Evolutionary conservation across 176 grass and related monocot genomes (phyloP).

Genomic region (Bonia amplexicaulis): DNA sequence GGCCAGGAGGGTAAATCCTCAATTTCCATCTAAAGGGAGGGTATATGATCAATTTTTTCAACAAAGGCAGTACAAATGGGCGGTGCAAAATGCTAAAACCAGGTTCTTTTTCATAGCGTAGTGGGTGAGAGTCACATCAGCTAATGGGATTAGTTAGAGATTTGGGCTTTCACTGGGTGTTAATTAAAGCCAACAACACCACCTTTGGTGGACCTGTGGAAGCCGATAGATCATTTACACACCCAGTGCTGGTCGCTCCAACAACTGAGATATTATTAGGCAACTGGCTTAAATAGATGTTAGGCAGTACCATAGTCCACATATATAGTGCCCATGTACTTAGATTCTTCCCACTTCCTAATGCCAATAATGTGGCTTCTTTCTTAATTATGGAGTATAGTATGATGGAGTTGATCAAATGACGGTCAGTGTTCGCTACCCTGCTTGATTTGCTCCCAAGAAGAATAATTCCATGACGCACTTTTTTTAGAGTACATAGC

Average conservation of each 20-base stretch:
- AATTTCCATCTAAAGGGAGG: no score
- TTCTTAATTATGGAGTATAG: not conserved
- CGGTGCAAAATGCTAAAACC: not conserved
- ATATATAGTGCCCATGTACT: not conserved
- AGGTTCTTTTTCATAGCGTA: not conserved
- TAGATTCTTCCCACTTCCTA: conserved; percentile 9
- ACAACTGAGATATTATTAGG: not conserved
- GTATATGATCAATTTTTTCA: no score
- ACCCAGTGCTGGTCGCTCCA: not conserved
- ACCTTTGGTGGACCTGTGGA: not conserved
- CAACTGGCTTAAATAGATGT: no score
- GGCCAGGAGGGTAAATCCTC: no score
- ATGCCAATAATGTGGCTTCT: not conserved
- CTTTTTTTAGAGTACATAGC: not conserved
- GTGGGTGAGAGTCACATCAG: conserved; percentile 26
- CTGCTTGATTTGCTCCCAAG: not conserved
- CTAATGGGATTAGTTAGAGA: conserved; percentile 29
- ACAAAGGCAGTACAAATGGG: no score
- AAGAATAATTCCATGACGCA: not conserved
- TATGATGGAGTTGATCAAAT: not conserved
- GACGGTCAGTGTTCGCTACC: not conserved
- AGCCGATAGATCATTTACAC: not conserved
- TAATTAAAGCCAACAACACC: not conserved
- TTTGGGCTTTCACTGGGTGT: not conserved
- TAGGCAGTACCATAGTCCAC: no score